A percentile compares a stretch with the other conserved stretches of the same genome.
Conservation (phyloP, 2,329 filamentous ascomycete species). For the Lasiodiplodia citricola region DNA sequence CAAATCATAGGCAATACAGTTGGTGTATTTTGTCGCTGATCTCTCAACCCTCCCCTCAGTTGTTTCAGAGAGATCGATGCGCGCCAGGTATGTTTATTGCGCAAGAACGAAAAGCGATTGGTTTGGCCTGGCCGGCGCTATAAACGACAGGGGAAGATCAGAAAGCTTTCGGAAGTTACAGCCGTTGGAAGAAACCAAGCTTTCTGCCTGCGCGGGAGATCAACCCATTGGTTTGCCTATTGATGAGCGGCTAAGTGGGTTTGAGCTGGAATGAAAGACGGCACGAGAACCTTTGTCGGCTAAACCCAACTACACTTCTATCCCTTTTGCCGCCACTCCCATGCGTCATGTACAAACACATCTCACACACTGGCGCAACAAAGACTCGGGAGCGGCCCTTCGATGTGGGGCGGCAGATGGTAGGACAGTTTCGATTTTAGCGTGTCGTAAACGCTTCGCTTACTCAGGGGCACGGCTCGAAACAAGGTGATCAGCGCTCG, state of each 20-base stretch:
- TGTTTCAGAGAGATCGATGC: background rate
- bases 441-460: slow-evolving; percentile 5
- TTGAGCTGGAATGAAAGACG: too few species aligned
- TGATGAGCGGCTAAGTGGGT: background rate
- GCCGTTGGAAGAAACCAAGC: background rate
- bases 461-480: background rate
- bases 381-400: background rate
- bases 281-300: background rate
- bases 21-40: background rate
- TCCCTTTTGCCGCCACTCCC: slow-evolving; percentile 4
- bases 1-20: background rate
- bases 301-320: slow-evolving; percentile 1
- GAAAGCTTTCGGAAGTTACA: background rate
- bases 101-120: background rate
- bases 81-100: background rate
- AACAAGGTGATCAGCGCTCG: background rate
- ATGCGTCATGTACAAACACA: slow-evolving; percentile 3
- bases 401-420: background rate
- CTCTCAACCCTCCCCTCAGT: background rate
- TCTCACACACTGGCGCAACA: slow-evolving; percentile 3
- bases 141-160: too few species aligned
- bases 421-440: slow-evolving; percentile 14
- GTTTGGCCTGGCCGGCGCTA: background rate
- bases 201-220: slow-evolving; percentile 6
- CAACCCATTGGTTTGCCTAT: background rate